Evolutionary conservation across 768 basidiomycete genomes (phyloP).

Genomic region (Lentinula lateritia): DNA sequence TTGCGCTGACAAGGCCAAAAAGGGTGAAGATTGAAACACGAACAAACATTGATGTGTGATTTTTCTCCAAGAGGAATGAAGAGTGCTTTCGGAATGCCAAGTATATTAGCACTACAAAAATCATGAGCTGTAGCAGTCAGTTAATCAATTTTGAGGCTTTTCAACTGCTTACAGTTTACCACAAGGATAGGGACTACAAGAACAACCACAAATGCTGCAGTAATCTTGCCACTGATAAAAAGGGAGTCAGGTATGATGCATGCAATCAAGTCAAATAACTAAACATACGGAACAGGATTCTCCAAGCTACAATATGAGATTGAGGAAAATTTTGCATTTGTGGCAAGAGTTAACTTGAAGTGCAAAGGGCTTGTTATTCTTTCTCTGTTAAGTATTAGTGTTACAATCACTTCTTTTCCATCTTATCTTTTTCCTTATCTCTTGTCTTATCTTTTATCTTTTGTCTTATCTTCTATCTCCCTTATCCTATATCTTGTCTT

Average conservation of each 20-base stretch:
- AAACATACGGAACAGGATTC: neutral
- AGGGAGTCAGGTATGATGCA: too few relatives aligned
- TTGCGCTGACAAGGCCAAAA: neutral
- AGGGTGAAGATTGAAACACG: neutral
- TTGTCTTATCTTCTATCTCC: too few relatives aligned
- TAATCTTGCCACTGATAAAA: neutral
- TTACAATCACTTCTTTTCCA: too few relatives aligned
- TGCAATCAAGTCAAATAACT: neutral
- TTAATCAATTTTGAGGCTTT: neutral
- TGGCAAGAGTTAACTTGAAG: neutral
- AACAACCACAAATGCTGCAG: neutral
- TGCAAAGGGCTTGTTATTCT: neutral
- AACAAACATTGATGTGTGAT: neutral
- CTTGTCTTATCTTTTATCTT: too few relatives aligned
- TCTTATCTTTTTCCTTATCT: too few relatives aligned
- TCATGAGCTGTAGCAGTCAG: too few relatives aligned
- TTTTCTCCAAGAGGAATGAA: too few relatives aligned
- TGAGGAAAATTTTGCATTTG: neutral
- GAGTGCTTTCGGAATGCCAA: too few relatives aligned
- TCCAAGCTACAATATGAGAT: neutral
- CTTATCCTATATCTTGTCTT: too few relatives aligned
- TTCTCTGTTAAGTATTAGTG: neutral
- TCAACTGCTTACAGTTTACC: neutral
- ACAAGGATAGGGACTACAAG: neutral
- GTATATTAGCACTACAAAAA: neutral